Percentiles rank a stretch among this genome's conserved stretches.
phyloP scores from a whole-genome alignment of 495 filamentous ascomycete genomes.

The Penicillium flavigenum region DNA sequence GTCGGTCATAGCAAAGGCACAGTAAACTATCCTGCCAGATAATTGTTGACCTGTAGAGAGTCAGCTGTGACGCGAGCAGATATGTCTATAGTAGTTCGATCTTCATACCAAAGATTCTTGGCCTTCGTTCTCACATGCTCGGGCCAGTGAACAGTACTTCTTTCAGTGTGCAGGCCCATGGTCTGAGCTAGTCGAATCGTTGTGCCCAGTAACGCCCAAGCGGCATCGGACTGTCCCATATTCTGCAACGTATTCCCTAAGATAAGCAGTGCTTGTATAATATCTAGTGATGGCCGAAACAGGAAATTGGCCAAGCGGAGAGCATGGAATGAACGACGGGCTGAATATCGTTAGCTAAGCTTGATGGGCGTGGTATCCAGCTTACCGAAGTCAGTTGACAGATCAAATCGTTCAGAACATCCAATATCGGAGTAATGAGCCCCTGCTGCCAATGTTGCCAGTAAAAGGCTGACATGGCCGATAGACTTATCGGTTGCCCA shows the following conservation, averaged over 20 bases:
- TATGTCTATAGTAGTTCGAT: too few relatives aligned
- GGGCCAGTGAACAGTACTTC: slow-evolving; percentile 27
- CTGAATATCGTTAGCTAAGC: slow-evolving; percentile 12
- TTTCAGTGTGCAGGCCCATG: slow-evolving; percentile 40
- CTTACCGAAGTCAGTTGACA: slow-evolving; percentile 23
- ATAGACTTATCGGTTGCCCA: slow-evolving; percentile 37
- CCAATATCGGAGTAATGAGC: slow-evolving; percentile 51
- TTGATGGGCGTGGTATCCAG: too few relatives aligned
- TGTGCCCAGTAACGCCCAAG: slow-evolving; percentile 46
- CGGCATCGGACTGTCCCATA: slow-evolving; percentile 49
- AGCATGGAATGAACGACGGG: slow-evolving; percentile 37
- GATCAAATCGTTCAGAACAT: slow-evolving; percentile 29
- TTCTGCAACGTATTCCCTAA: slow-evolving; percentile 50
- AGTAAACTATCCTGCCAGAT: slow-evolving; percentile 42
- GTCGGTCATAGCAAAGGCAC: slow-evolving; percentile 38
- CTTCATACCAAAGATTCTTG: not conserved
- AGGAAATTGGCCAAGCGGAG: slow-evolving; percentile 48
- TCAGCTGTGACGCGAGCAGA: too few relatives aligned
- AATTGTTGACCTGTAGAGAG: slow-evolving; percentile 24
- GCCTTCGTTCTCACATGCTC: slow-evolving; percentile 29
- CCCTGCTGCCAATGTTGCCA: slow-evolving; percentile 52
- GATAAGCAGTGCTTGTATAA: slow-evolving; percentile 45
- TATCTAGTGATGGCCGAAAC: slow-evolving; percentile 44
- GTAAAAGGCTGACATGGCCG: slow-evolving; percentile 42
- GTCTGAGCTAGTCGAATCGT: slow-evolving; percentile 49